Evolutionary conservation across 495 filamentous ascomycete species (phyloP).

Genomic region (Tuber magnatum): DNA sequence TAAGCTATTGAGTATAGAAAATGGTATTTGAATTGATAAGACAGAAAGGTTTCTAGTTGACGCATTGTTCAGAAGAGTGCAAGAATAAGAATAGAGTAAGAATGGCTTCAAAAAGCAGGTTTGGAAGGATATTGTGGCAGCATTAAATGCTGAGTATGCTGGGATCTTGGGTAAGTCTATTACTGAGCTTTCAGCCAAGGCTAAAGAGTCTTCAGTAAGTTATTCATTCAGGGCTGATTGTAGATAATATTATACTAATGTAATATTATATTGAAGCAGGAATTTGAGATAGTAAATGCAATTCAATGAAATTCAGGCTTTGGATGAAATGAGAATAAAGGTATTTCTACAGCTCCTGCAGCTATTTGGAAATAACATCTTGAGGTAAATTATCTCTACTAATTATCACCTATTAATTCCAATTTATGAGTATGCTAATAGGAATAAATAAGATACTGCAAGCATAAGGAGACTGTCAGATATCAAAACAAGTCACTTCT

Average conservation of each 20-base stretch:
- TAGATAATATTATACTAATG: background rate
- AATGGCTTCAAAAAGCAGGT: too few relatives aligned
- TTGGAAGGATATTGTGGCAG: too few relatives aligned
- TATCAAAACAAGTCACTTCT: background rate
- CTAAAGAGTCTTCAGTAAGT: too few relatives aligned
- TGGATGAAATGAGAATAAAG: background rate
- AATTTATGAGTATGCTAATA: background rate
- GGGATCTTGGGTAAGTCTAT: too few relatives aligned
- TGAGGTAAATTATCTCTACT: background rate
- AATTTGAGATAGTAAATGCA: background rate
- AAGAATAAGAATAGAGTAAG: too few relatives aligned
- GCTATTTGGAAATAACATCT: background rate
- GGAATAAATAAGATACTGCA: background rate
- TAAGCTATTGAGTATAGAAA: too few relatives aligned
- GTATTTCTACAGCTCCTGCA: background rate
- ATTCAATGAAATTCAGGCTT: background rate
- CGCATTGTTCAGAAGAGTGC: too few relatives aligned
- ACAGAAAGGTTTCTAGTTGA: too few relatives aligned
- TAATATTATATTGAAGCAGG: background rate
- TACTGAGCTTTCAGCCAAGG: too few relatives aligned
- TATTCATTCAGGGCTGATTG: too few relatives aligned
- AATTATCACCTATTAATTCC: background rate
- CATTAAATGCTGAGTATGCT: too few relatives aligned
- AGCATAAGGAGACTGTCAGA: background rate
- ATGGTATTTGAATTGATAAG: too few relatives aligned